phyloP scores from a whole-genome alignment of 192 early-diverging fungal genomes.

The Backusella parvicylindrica region DNA sequence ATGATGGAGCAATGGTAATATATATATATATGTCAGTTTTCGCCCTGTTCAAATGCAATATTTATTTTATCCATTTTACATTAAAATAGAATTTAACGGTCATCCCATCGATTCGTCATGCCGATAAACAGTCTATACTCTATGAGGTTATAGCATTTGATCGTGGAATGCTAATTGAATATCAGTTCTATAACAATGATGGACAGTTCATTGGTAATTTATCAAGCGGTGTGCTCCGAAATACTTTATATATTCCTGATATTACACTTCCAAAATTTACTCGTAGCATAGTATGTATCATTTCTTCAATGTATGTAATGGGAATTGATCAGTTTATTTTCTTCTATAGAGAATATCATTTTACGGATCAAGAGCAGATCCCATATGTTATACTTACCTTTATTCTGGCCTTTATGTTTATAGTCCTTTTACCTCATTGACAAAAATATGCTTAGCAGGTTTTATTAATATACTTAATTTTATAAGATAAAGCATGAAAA shows the following conservation, averaged over 20 bases:
- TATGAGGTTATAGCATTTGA: slow-evolving; percentile 15
- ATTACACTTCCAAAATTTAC: slow-evolving; percentile 22
- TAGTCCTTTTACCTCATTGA: neutral
- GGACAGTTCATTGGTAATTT: slow-evolving; percentile 11
- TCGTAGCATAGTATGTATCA: slow-evolving; percentile 19
- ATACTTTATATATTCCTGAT: slow-evolving; percentile 22
- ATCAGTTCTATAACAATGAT: slow-evolving; percentile 23
- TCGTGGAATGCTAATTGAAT: slow-evolving; percentile 22
- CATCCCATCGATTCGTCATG: slow-evolving; percentile 14
- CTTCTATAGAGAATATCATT: slow-evolving; percentile 15
- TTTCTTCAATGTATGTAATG: neutral
- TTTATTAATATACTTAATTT: neutral
- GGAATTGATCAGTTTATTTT: neutral
- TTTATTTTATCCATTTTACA: neutral
- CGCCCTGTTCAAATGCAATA: neutral
- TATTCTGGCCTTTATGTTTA: slow-evolving; percentile 35
- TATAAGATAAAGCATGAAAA: neutral
- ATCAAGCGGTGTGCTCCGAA: slow-evolving; percentile 23
- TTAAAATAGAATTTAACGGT: slow-evolving; percentile 27
- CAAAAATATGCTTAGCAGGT: slow-evolving; percentile 19
- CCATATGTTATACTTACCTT: slow-evolving; percentile 27
- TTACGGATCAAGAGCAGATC: slow-evolving; percentile 29
- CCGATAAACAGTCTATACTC: slow-evolving; percentile 27
- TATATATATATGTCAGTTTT: neutral
- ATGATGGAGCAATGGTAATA: slow-evolving; percentile 31